Evolutionary conservation across 2,329 filamentous ascomycete species (phyloP), one percentile per base, ranked within the genome.

Genomic region (Talaromyces albobiverticillius): DNA sequence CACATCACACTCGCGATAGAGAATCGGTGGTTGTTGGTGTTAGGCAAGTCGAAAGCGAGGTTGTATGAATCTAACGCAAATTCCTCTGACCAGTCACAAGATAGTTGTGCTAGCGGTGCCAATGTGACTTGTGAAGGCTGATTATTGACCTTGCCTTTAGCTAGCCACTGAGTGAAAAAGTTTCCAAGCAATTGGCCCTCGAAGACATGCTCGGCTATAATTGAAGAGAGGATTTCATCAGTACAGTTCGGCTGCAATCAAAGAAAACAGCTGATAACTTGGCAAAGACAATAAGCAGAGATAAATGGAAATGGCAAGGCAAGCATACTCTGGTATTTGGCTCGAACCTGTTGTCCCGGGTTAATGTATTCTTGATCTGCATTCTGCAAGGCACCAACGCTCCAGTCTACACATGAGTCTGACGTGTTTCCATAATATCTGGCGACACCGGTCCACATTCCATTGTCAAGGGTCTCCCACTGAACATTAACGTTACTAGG

Each of bases 271-370:
- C 26, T n/a, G n/a, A n/a, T n/a, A 29, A 6, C 10, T 29, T 29
- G 26, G 26, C 5, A 29, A 5, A 29, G 26, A 29, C 10, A 6
- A 10, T 5, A 29, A 29, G 10, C 5, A 29, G 10, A 40, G 5
- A 40, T 20, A 40, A n/a, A 40, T n/a, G 26, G 13, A 20, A 25
- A 25, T n/a, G 1, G 23, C n/a, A n/a, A n/a, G n/a, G n/a, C n/a
- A n/a, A n/a, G 16, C 29, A 1, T 26, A 50, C 46, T 50, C 23
- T 50, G 46, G 20, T 50, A 50, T 14, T 50, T n/a, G 10, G 46
- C 36, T 41, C 46, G 46, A n/a, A n/a, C n/a, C 16, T 5, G 3
- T 4, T 13, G 4, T 1, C 31, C 20, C 13, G 13, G 32, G 32
- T n/a, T 18, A 9, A 41, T 50, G 20, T 38, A 50, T 8, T 23